phyloP scores from a whole-genome alignment of 768 basidiomycete genomes.

The Lyophyllum decastes region DNA sequence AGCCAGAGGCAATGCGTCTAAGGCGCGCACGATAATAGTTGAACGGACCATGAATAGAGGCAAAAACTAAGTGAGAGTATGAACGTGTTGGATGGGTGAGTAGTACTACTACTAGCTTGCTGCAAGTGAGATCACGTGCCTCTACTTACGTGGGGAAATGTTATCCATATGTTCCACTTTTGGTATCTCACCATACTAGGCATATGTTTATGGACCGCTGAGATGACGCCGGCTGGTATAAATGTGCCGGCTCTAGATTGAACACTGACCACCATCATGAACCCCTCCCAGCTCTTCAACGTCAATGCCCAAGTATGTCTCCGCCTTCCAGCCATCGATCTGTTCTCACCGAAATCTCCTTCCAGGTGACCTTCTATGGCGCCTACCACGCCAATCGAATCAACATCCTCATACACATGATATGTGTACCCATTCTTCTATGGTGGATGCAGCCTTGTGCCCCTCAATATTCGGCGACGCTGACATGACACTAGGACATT shows the following conservation, averaged over 20 bases:
- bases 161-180: slow-evolving; percentile 16
- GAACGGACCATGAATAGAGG: slow-evolving; percentile 71
- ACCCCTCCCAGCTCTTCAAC: slow-evolving; percentile 51
- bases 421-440: slow-evolving; percentile 81
- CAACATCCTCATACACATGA: slow-evolving; percentile 84
- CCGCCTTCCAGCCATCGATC: not conserved
- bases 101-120: too few relatives aligned
- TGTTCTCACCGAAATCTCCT: slow-evolving; percentile 10
- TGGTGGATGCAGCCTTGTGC: slow-evolving; percentile 52
- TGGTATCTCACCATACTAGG: slow-evolving; percentile 16
- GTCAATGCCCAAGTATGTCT: slow-evolving; percentile 66
- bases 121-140: slow-evolving; percentile 16
- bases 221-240: slow-evolving; percentile 4
- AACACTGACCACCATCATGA: slow-evolving; percentile 32
- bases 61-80: not conserved
- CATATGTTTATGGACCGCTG: slow-evolving; percentile 18
- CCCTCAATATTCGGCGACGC: not conserved
- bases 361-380: slow-evolving; percentile 88
- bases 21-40: slow-evolving; percentile 82
- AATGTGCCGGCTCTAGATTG: slow-evolving; percentile 12
- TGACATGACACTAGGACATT: slow-evolving; percentile 50
- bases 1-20: slow-evolving; percentile 87
- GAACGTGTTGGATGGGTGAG: not conserved
- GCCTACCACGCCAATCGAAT: slow-evolving; percentile 85
- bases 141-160: slow-evolving; percentile 15